Evolutionary conservation across 257 asterid species (phyloP).

Genomic region (Catharanthus roseus): DNA sequence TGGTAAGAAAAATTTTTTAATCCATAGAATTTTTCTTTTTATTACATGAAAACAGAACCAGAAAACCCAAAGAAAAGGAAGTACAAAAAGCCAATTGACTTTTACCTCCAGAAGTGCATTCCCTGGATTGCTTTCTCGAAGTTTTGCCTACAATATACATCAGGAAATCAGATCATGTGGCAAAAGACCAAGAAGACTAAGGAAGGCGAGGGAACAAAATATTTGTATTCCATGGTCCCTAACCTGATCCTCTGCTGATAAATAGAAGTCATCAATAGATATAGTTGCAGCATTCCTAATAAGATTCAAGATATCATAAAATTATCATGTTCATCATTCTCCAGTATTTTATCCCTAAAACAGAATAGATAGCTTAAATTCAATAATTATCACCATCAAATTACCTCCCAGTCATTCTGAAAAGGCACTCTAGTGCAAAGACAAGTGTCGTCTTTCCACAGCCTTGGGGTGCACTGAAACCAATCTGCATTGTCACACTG

Average conservation of each 20-base stretch:
- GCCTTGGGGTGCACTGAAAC: constrained; percentile 99
- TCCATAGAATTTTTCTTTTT: background rate
- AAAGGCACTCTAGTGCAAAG: constrained; percentile 84
- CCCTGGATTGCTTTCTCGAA: constrained; percentile 74
- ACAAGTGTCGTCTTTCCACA: constrained; percentile 98
- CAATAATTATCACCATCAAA: constrained; percentile 40
- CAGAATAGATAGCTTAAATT: constrained; percentile 10
- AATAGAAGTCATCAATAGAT: constrained; percentile 94
- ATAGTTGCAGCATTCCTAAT: constrained; percentile 82
- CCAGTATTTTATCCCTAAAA: background rate
- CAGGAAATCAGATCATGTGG: constrained; percentile 9
- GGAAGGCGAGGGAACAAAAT: constrained; percentile 4
- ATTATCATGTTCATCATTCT: constrained; percentile 28
- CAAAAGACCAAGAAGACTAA: constrained; percentile 13
- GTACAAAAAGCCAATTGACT: background rate
- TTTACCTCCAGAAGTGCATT: constrained; percentile 86
- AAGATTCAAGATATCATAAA: constrained; percentile 35
- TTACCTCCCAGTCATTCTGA: constrained; percentile 83
- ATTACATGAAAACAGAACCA: background rate
- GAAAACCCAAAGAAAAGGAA: background rate
- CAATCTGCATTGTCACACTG: constrained; percentile 56
- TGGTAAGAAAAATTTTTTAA: constrained; percentile 21
- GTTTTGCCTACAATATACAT: constrained; percentile 49
- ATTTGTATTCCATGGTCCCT: constrained; percentile 4
- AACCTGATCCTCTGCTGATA: constrained; percentile 92